These are phyloP conservation scores for Huntiella abstrusa DNA, from an alignment of 2,329 filamentous ascomycete genomes.

Conservation along the genomic window DNA sequence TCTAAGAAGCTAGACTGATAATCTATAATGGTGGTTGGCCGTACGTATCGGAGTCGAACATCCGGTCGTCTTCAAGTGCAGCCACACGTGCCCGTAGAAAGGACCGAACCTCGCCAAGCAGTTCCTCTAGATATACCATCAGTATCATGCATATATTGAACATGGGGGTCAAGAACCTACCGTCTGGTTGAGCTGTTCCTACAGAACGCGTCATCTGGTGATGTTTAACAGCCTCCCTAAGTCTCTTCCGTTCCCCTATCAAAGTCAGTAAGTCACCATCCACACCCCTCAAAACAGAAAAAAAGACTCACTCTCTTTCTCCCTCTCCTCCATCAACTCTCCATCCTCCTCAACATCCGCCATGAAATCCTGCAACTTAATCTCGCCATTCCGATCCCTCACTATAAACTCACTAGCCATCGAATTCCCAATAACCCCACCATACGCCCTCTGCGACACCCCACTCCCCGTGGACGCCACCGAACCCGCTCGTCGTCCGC, in stretches of 20 bases:
- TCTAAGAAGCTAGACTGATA: not conserved
- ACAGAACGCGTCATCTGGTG: constrained; percentile 34
- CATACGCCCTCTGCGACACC: constrained; percentile 2
- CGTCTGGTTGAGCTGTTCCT: constrained; percentile 48
- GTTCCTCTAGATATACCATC: constrained; percentile 28
- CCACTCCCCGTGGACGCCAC: not conserved
- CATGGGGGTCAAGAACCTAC: constrained; percentile 13
- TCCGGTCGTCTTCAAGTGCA: constrained; percentile 71
- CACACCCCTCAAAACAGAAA: constrained; percentile 8
- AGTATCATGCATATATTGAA: not conserved
- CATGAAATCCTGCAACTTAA: constrained; percentile 24
- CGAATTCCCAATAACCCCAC: not conserved
- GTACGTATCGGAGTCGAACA: constrained; percentile 32
- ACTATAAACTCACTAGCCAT: constrained; percentile 36
- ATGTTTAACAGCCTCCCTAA: constrained; percentile 42
- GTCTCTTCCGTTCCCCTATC: constrained; percentile 37
- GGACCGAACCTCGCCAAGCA: constrained; percentile 48
- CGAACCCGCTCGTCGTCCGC: constrained; percentile 1
- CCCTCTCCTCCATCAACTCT: constrained; percentile 36
- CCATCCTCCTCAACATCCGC: constrained; percentile 34
- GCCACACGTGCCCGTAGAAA: constrained; percentile 56
- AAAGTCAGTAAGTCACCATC: constrained; percentile 14
- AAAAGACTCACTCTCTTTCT: constrained; percentile 30
- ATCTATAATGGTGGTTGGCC: not conserved
- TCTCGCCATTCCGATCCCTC: constrained; percentile 42